Base-by-base conservation (phyloP, 768 basidiomycete genomes). In the Pulveroboletus sp. region DNA sequence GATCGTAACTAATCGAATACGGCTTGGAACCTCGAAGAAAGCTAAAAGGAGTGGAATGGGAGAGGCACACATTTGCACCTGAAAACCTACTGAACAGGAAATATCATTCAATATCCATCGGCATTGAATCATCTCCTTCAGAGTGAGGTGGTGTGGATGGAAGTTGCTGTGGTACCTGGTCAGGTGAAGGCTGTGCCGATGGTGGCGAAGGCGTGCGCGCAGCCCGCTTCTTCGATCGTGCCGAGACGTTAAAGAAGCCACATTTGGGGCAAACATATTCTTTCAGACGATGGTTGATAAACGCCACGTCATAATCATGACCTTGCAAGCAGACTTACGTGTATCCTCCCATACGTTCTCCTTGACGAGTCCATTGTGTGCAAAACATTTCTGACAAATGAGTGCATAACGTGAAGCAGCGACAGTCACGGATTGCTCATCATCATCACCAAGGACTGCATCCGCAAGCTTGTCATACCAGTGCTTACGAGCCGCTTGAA, bases 381-480 rank as follows among this genome's bases (percentile, higher is more conserved):
- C 69, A 60, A 88, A 94, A 62, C 93, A 95, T 52, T 81, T 83
- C 56, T 84, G 82, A 68, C 93, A 95, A 40, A 95, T 94, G 41
- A 94, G 77, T 2, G 93, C 93, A 58, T 90, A 95, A 61, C 80
- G 64, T 64, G 74, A 58, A 59, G 78, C 52, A 19, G 73, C 61
- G 40, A 68, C 64, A 23, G 64, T 68, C 11, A 62, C 59, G 5
- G 78, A 70, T 21, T 62, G 55, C 14, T 57, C 60, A 27, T 87
- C 85, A 40, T 88, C 87, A 43, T 90, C 90, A 16, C 92, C 92
- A 3, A 94, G 75, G 37, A 95, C 72, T 4, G 85, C 86, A 63
- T 94, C 93, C 0, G 91, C 93, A 21, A 94, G 63, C 57, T 87
- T 88, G 70, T 94, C 93, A 60, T 84, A 89, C 87, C 90, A 90